phyloP scores from a whole-genome alignment of 306 rosid species.

The Lotus japonicus region DNA sequence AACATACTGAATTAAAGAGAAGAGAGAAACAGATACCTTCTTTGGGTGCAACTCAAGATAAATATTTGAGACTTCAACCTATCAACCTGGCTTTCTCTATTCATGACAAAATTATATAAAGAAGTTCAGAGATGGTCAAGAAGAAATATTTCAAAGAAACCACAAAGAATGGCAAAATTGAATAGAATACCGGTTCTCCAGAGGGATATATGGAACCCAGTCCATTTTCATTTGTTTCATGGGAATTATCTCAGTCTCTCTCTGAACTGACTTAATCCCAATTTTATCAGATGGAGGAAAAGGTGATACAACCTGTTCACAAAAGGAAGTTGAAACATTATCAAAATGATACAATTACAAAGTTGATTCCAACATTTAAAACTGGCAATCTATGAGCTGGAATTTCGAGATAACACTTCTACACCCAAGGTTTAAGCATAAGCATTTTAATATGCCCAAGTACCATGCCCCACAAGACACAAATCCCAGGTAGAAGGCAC shows the following conservation, averaged over 20 bases:
- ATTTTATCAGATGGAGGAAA: conserved; percentile 76
- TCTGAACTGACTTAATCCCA: conserved; percentile 75
- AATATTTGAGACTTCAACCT: conserved; percentile 51
- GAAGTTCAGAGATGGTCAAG: not conserved
- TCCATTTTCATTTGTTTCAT: conserved; percentile 93
- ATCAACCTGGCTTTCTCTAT: conserved; percentile 58
- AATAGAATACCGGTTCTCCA: conserved; percentile 32
- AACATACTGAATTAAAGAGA: not conserved
- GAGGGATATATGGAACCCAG: conserved; percentile 78
- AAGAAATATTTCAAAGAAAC: not conserved
- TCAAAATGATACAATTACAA: not conserved
- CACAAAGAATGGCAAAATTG: not conserved
- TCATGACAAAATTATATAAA: conserved; percentile 16
- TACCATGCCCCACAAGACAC: no score
- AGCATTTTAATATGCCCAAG: no score
- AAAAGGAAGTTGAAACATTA: not conserved
- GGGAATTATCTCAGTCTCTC: conserved; percentile 68
- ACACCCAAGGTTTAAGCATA: not conserved
- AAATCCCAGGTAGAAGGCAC: not conserved
- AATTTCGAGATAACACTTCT: no score
- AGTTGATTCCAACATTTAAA: not conserved
- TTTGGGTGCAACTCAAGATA: conserved; percentile 73
- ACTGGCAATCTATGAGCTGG: not conserved
- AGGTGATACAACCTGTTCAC: conserved; percentile 54
- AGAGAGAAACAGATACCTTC: conserved; percentile 40